Evolutionary conservation across 495 filamentous ascomycete genomes (phyloP), one percentile per base, ranked within the genome.

Genomic region (Lentithecium fluviatile): DNA sequence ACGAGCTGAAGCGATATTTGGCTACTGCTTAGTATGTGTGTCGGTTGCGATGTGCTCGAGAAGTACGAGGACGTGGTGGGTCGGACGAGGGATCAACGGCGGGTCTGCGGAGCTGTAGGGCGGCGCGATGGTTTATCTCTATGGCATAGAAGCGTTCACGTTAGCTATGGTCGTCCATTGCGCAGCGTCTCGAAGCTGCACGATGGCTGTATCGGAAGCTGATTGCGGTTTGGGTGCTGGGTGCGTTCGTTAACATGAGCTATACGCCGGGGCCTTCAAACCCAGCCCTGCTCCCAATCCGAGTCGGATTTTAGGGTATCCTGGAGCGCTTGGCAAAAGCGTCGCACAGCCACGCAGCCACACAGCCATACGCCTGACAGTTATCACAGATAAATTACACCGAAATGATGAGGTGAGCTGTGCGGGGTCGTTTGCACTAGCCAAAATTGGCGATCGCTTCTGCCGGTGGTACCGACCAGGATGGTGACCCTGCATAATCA

Each of bases 271-370:
- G 32, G 50, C 50, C 50, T 53, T 53, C 7, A 53, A 53, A 29
- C 50, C 32, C 23, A 37, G 50, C 34, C 50, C 50, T 53, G 50
- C 29, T 53, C 50, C 50, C 50, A 53, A 53, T 53, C 50, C 50
- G n/a, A 53, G 50, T n/a, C 50, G 34, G 50, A n/a, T 20, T 37
- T 38, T 53, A 10, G 20, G 24, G 48, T 40, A n/a, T 53, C 50
- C 50, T 40, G 20, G 17, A 40, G 50, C 50, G 34, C 50, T 53
- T 53, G 50, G 34, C 50, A 53, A 32, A 32, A 51, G 23, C 7
- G 48, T 36, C 48, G 26, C 19, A 51, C 48, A 32, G 48, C 48
- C 48, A 51, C 24, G 6, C 48, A 51, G 48, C 48, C 48, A 32
- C 48, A 51, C 23, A 32, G 48, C 24, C 48, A 51, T 24, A 36